Base-by-base conservation (phyloP, 805 yeast genomes). In the Cyberlindnera sargentensis region DNA sequence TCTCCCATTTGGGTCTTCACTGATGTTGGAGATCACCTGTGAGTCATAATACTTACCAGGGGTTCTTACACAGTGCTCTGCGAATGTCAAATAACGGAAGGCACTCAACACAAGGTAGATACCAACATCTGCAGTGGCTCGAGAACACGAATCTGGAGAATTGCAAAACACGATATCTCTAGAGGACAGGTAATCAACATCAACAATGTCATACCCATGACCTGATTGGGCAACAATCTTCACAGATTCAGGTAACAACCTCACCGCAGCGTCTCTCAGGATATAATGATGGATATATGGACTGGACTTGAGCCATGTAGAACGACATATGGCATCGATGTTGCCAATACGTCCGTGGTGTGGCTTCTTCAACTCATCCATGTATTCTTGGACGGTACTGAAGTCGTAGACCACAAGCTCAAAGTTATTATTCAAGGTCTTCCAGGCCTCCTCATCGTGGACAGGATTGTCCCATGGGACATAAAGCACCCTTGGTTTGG, bases 121-220 rank as follows among this genome's bases (percentile, higher is more conserved):
- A 25, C 70, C 70, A 29, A 65, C 63, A 47, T 67, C 72, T 5
- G 69, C 69, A 9, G 72, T 67, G 2, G 72, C 68, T 36, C 67
- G 58, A 0, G 69, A 48, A 44, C 70, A 65, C 3, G 64, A 58
- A 42, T 65, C 58, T 11, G 72, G 69, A 0, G 70, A 64, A 49
- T 67, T 66, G 45, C 70, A 66, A 40, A 66, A 67, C 3, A 65
- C 36, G 28, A 67, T 55, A 3, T 59, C 62, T 42, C 60, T 49
- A 2, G 60, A 51, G 7, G 65, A 61, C 32, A 67, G 49, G 40
- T 61, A 62, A 9, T 61, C 66, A 28, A 67, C 62, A 45, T 66
- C 71, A 28, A 63, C 70, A 20, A 63, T 62, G 46, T 67, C 70
- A 44, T 57, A 63, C 0, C 72, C 72, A 49, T 66, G 71, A 0